Evolutionary conservation across 2,329 filamentous ascomycete species (phyloP).

Genomic region (Acephala macrosclerotiorum): DNA sequence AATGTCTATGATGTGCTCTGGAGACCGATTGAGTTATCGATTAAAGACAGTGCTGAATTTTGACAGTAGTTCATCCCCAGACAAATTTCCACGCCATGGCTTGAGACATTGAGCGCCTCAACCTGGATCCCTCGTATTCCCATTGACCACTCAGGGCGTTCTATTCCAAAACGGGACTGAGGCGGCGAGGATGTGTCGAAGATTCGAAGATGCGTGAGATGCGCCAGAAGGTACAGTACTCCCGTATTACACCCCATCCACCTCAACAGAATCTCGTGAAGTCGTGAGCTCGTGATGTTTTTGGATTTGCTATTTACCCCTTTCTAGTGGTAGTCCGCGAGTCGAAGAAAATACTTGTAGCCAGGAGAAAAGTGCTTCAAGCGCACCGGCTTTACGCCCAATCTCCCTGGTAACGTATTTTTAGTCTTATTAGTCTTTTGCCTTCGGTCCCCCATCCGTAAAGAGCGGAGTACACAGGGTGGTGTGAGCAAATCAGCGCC

Average conservation of each 20-base stretch:
- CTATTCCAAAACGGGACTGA: conserved; percentile 9
- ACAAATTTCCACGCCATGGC: conserved; percentile 21
- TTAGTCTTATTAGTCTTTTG: conserved; percentile 17
- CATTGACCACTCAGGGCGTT: conserved; percentile 7
- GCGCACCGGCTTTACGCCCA: not conserved
- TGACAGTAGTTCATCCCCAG: conserved; percentile 3
- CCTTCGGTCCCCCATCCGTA: not conserved
- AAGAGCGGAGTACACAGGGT: not conserved
- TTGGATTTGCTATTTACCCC: not conserved
- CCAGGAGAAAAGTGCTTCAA: not conserved
- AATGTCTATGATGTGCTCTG: not conserved
- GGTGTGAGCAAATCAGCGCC: not conserved
- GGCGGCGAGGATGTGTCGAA: not conserved
- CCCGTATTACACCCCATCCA: not conserved
- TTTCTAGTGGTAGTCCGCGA: not conserved
- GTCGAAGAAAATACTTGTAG: not conserved
- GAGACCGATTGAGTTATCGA: not conserved
- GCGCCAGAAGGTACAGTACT: not conserved
- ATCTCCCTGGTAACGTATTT: conserved; percentile 16
- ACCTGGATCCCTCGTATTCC: conserved; percentile 25
- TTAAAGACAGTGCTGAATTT: not conserved
- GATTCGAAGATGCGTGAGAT: not conserved
- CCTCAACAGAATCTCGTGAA: conserved; percentile 7
- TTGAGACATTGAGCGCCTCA: conserved; percentile 30
- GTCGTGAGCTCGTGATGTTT: conserved; percentile 5